A percentile compares a stretch with the other conserved stretches of the same genome.
These are phyloP conservation scores for Fraxinus nigra DNA, from an alignment of 305 asterid genomes.

Conservation along the genomic window DNA sequence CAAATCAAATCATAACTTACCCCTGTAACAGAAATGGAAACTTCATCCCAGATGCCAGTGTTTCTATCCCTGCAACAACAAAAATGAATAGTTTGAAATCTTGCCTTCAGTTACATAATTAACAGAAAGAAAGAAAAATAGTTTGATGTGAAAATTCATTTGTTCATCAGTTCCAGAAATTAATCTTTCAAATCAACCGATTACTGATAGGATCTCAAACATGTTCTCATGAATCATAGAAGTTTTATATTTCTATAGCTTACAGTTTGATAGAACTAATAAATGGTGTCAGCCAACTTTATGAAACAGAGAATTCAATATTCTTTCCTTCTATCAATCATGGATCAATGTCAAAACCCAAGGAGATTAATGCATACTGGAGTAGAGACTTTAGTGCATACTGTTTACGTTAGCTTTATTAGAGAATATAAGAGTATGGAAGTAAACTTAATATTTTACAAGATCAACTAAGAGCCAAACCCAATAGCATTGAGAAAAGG, in stretches of 20 bases:
- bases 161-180: not conserved
- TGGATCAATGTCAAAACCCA: not conserved
- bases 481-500: not conserved
- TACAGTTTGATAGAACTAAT: slow-evolving; percentile 1
- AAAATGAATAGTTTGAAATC: slow-evolving; percentile 2
- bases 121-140: not conserved
- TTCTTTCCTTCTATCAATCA: not conserved
- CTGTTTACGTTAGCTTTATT: no score
- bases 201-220: slow-evolving; percentile 8
- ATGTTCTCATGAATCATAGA: not conserved
- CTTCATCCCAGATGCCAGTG: slow-evolving; percentile 99
- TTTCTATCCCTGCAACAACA: slow-evolving; percentile 76
- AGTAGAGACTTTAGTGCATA: no score
- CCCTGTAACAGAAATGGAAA: slow-evolving; percentile 83
- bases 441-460: not conserved
- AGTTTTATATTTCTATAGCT: not conserved
- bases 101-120: slow-evolving; percentile 11
- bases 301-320: not conserved
- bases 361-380: no score
- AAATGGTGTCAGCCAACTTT: not conserved
- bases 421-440: not conserved
- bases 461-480: not conserved
- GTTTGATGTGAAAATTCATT: not conserved
- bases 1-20: slow-evolving; percentile 43
- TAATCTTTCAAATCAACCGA: slow-evolving; percentile 2